These are phyloP conservation scores for Blepharisma stoltei DNA, from an alignment of 73 alveolate genomes.

Conservation along the genomic window DNA sequence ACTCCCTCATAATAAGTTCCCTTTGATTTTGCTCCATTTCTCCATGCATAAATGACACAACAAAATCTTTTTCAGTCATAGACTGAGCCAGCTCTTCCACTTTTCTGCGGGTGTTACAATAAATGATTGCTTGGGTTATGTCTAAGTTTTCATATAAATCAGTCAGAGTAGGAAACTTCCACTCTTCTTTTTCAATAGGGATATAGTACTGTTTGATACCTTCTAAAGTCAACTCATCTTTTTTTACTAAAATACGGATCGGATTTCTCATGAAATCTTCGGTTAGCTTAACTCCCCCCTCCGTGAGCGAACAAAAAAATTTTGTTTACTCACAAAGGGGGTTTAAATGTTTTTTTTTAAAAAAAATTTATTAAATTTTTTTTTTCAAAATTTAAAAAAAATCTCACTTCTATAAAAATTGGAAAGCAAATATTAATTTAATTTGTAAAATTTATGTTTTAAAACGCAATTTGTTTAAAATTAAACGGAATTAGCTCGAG, in stretches of 20 bases:
- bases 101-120: conserved; percentile 80
- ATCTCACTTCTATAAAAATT: too few relatives aligned
- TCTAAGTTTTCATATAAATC: conserved; percentile 93
- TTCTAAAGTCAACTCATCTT: conserved; percentile 97
- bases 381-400: too few relatives aligned
- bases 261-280: conserved; percentile 89
- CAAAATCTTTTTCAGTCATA: conserved; percentile 87
- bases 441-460: too few relatives aligned
- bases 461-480: too few relatives aligned
- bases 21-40: conserved; percentile 95
- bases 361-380: conserved; percentile 44
- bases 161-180: conserved; percentile 92
- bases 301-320: too few relatives aligned
- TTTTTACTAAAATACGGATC: conserved; percentile 86
- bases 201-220: conserved; percentile 96
- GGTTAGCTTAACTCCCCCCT: too few relatives aligned
- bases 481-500: too few relatives aligned
- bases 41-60: conserved; percentile 92
- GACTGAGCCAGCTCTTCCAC: conserved; percentile 88
- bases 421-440: too few relatives aligned
- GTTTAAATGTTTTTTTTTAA: not conserved
- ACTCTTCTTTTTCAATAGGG: conserved; percentile 91
- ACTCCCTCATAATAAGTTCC: conserved; percentile 92
- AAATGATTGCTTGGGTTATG: conserved; percentile 94
- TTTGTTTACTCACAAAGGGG: too few relatives aligned